A percentile compares a stretch with the other conserved stretches of the same genome.
phyloP scores from a whole-genome alignment of 768 basidiomycete genomes.

The Lactifluus pinguis region DNA sequence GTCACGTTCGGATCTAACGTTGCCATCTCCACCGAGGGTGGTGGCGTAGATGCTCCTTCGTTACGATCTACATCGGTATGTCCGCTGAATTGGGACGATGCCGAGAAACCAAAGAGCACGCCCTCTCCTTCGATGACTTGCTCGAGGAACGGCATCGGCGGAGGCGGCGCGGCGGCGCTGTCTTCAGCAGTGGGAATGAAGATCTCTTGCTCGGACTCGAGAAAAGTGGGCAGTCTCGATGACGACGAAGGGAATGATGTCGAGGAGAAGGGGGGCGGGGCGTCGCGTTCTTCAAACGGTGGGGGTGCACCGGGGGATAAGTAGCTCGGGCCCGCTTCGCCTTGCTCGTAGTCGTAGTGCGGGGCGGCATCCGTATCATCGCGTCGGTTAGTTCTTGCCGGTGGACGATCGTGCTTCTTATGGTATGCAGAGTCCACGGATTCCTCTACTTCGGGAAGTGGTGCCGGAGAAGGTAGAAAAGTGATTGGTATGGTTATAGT shows the following conservation, averaged over 20 bases:
- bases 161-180: conserved; percentile 27
- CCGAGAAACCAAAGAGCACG: conserved; percentile 60
- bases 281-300: conserved; percentile 77
- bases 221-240: conserved; percentile 56
- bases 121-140: conserved; percentile 62
- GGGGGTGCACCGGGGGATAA: conserved; percentile 59
- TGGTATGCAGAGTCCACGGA: conserved; percentile 68
- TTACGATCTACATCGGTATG: conserved; percentile 52
- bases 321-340: conserved; percentile 70
- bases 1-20: conserved; percentile 63
- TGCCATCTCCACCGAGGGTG: conserved; percentile 70
- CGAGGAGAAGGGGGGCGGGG: conserved; percentile 58
- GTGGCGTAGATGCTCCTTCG: conserved; percentile 56
- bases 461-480: conserved; percentile 66
- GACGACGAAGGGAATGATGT: conserved; percentile 32
- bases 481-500: conserved; percentile 59
- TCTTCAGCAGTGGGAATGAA: conserved; percentile 46
- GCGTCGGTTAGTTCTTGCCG: conserved; percentile 54
- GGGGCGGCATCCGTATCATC: conserved; percentile 63
- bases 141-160: conserved; percentile 23
- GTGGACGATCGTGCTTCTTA: conserved; percentile 84
- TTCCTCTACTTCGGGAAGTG: conserved; percentile 69
- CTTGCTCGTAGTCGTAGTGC: conserved; percentile 47
- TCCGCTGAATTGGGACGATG: conserved; percentile 73
- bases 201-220: conserved; percentile 72